These are phyloP conservation scores for Waltiozyma sp. DNA, from an alignment of 1,139 yeast species.

Conservation along the genomic window DNA sequence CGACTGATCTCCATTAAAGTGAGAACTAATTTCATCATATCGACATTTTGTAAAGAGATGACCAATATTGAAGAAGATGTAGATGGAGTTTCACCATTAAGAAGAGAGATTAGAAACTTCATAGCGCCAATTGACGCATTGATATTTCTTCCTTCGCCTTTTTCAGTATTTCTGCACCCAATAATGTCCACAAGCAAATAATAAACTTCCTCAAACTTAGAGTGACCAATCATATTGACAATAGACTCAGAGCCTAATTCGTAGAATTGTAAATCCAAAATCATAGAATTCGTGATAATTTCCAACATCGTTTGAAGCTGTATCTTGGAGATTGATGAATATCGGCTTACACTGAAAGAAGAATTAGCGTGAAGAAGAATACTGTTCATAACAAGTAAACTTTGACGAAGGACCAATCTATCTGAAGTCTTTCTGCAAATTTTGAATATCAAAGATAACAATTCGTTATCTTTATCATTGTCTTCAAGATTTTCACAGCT, in stretches of 20 bases:
- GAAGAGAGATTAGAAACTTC: conserved; percentile 9
- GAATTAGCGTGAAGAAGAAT: conserved; percentile 33
- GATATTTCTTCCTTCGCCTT: conserved; percentile 20
- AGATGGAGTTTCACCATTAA: conserved; percentile 6
- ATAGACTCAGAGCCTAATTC: conserved; percentile 30
- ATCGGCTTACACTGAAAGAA: neutral
- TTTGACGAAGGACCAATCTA: conserved; percentile 27
- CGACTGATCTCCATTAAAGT: conserved; percentile 20
- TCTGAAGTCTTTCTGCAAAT: conserved; percentile 36
- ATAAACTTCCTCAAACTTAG: conserved; percentile 26
- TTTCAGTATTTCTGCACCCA: conserved; percentile 12
- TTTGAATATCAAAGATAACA: conserved; percentile 28
- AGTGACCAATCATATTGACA: conserved; percentile 25
- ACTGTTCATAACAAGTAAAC: conserved; percentile 36
- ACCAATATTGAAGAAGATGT: conserved; percentile 1
- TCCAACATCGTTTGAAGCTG: neutral
- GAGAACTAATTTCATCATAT: conserved; percentile 18
- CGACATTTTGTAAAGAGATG: conserved; percentile 6
- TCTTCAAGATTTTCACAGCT: conserved; percentile 19
- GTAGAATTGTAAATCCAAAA: conserved; percentile 28
- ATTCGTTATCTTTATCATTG: conserved; percentile 22
- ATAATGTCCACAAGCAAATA: neutral
- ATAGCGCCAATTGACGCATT: conserved; percentile 42
- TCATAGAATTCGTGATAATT: conserved; percentile 29
- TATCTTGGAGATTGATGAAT: neutral